These are phyloP conservation scores for Calamus simplicifolius DNA, from an alignment of 176 grass and related monocot species.

Conservation along the genomic window DNA sequence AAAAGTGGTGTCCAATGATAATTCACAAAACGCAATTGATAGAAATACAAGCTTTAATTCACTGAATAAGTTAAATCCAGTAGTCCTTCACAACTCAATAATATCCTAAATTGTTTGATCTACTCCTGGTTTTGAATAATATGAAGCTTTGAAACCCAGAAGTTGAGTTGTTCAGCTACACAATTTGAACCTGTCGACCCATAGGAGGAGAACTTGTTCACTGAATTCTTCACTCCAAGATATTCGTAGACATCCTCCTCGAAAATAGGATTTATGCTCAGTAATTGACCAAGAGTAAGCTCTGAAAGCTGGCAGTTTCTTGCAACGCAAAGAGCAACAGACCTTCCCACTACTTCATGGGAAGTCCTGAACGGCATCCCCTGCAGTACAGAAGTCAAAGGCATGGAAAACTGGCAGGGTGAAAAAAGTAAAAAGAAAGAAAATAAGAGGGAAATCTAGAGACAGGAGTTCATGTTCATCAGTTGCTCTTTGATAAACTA, in stretches of 20 bases:
- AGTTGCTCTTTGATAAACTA: too few relatives aligned
- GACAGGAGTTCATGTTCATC: too few relatives aligned
- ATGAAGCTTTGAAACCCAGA: slow-evolving; percentile 51
- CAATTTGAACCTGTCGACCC: slow-evolving; percentile 75
- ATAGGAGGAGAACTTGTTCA: slow-evolving; percentile 87
- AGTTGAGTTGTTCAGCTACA: slow-evolving; percentile 65
- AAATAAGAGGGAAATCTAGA: neutral
- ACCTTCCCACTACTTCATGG: slow-evolving; percentile 86
- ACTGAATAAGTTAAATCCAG: too few relatives aligned
- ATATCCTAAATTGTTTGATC: too few relatives aligned
- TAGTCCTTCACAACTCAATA: too few relatives aligned
- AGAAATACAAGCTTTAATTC: too few relatives aligned
- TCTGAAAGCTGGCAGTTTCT: slow-evolving; percentile 75
- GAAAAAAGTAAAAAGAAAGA: neutral
- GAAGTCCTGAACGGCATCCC: slow-evolving; percentile 86
- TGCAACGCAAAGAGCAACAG: slow-evolving; percentile 65
- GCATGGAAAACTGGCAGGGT: neutral
- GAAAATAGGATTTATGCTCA: slow-evolving; percentile 57
- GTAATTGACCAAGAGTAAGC: slow-evolving; percentile 58
- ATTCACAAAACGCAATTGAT: too few relatives aligned
- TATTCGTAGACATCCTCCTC: slow-evolving; percentile 68
- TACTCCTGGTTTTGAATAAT: slow-evolving; percentile 18
- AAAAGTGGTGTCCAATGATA: too few relatives aligned
- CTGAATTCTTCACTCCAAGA: slow-evolving; percentile 74
- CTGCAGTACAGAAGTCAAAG: slow-evolving; percentile 18